Evolutionary conservation across 2,329 filamentous ascomycete species (phyloP), one percentile per base, ranked within the genome.

Genomic region (Colletotrichum sp.): DNA sequence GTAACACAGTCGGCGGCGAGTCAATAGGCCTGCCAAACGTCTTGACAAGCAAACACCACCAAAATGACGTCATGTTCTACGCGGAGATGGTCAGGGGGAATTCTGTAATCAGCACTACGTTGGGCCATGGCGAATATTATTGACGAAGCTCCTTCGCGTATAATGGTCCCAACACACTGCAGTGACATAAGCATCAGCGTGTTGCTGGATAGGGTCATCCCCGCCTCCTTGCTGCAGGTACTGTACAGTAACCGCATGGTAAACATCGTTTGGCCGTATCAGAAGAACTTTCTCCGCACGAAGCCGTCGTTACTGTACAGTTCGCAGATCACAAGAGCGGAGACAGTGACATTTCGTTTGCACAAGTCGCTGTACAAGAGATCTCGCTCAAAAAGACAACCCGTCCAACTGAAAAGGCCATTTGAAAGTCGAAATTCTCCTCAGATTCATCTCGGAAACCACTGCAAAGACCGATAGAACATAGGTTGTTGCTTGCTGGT

Each of bases 21-120:
- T 21, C n/a, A 49, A 21, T 9, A 13, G 1, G 10, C 10, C n/a
- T 13, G 10, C 0, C n/a, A 7, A 52, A 52, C 4, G 44, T 52
- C 10, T 49, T 13, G 6, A 10, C n/a, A 8, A 12, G n/a, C 0
- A 21, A 4, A 6, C 39, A 0, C 6, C 44, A 21, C 0, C 10
- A 52, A 21, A 13, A 52, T 52, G 44, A 52, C n/a, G 44, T 52
- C 2, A 8, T 52, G 6, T 52, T 13, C 6, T 0, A 52, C 6
- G 0, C 2, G n/a, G 12, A n/a, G 2, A 52, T 13, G 12, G 6
- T 52, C 10, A 13, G 0, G 2, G 12, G 44, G 6, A 12, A 24
- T 13, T 21, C n/a, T 49, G 0, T 52, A 24, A 3, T 49, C 44
- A 49, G 18, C 44, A 49, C 44, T 49, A 49, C 0, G 18, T n/a